Percentiles rank a stretch among this genome's conserved stretches.
Evolutionary conservation across 2,329 filamentous ascomycete genomes (phyloP).

Genomic region (Apiospora phragmitis): DNA sequence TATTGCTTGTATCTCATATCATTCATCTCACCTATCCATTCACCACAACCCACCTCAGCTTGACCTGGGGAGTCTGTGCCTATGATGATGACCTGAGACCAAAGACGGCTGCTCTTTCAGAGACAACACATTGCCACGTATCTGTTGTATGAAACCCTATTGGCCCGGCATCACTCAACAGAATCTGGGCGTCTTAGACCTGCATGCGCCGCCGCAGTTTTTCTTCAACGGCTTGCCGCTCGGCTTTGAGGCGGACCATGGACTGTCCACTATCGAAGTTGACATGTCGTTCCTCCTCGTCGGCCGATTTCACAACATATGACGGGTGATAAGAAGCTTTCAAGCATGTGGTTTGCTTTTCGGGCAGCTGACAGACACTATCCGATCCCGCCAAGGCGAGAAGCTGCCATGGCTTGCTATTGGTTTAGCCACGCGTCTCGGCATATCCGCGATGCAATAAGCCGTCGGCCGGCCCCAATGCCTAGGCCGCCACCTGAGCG

Average conservation of each 20-base stretch:
- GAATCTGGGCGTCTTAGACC: not conserved
- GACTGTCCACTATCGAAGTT: not conserved
- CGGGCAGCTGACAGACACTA: not conserved
- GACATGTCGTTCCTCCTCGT: not conserved
- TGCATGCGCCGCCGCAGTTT: not conserved
- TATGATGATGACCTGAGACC: not conserved
- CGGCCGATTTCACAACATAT: not conserved
- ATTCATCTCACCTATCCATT: not conserved
- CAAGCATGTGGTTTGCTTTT: not conserved
- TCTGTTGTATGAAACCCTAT: not conserved
- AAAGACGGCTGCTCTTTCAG: not conserved
- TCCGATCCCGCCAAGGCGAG: not conserved
- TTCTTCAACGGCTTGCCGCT: conserved; percentile 4
- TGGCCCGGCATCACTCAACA: not conserved
- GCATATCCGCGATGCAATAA: not conserved
- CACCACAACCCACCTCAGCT: not conserved
- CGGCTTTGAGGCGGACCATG: not conserved
- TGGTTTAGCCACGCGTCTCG: not conserved
- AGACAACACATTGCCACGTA: conserved; percentile 2
- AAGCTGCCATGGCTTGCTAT: not conserved
- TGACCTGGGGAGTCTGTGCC: not conserved
- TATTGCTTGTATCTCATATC: not conserved
- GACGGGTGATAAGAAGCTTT: not conserved
- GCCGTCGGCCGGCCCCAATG: not conserved
- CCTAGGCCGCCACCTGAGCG: not conserved